Percentiles rank a stretch among this genome's conserved stretches.
Evolutionary conservation across 495 filamentous ascomycete species (phyloP).

Genomic region (Annulohypoxylon maeteangense): DNA sequence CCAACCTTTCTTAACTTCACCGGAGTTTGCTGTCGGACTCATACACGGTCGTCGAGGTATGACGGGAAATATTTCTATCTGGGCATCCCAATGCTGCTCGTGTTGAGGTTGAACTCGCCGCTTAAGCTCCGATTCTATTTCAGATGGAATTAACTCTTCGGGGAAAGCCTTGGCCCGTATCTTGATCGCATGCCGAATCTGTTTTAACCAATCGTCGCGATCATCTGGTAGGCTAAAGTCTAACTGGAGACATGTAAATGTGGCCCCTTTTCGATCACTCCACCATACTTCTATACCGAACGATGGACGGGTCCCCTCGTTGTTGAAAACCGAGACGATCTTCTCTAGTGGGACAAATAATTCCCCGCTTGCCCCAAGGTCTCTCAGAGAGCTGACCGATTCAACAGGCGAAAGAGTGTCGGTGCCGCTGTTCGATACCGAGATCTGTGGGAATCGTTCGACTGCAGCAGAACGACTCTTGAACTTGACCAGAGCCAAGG

Average conservation of each 20-base stretch:
- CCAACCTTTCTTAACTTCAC: conserved; percentile 63
- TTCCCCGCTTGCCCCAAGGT: conserved; percentile 19
- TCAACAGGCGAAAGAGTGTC: conserved; percentile 21
- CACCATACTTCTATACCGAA: conserved; percentile 88
- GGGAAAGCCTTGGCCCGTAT: conserved; percentile 56
- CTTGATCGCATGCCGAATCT: conserved; percentile 70
- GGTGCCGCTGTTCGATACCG: conserved; percentile 8
- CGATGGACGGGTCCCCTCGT: conserved; percentile 82
- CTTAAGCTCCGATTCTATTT: conserved; percentile 71
- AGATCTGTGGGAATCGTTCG: conserved; percentile 53
- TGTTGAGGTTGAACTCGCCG: conserved; percentile 71
- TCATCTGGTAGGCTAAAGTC: conserved; percentile 79
- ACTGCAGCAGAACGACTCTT: conserved; percentile 74
- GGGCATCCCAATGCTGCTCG: conserved; percentile 73
- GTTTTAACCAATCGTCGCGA: conserved; percentile 76
- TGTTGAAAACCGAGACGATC: conserved; percentile 78
- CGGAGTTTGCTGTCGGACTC: conserved; percentile 58
- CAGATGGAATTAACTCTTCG: conserved; percentile 66
- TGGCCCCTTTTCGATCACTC: conserved; percentile 71
- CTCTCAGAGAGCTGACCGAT: conserved; percentile 43
- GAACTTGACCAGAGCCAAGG: conserved; percentile 82
- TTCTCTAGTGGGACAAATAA: conserved; percentile 71
- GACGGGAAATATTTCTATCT: conserved; percentile 84
- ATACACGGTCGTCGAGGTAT: conserved; percentile 74
- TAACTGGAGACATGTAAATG: conserved; percentile 63